Percentiles rank a stretch among this genome's conserved stretches.
phyloP scores from a whole-genome alignment of 768 basidiomycete species.

The Russula sp. region DNA sequence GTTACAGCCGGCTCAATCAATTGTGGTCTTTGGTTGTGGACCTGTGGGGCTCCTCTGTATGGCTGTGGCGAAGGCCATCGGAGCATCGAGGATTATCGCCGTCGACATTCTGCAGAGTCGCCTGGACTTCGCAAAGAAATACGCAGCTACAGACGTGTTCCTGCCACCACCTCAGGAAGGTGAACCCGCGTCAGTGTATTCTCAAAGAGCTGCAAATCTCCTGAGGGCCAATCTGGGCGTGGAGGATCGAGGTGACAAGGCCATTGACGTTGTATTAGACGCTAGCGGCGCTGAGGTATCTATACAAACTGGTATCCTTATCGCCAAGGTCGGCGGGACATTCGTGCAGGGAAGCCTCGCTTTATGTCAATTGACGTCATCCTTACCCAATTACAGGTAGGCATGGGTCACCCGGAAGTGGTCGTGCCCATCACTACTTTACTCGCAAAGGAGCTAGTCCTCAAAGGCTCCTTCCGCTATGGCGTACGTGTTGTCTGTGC shows the following conservation, averaged over 20 bases:
- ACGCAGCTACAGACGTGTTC: constrained; percentile 78
- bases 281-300: constrained; percentile 92
- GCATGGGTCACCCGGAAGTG: constrained; percentile 80
- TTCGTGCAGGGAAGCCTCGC: constrained; percentile 55
- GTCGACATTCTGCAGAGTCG: constrained; percentile 75
- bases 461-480: constrained; percentile 93
- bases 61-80: constrained; percentile 94
- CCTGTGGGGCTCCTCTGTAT: constrained; percentile 88
- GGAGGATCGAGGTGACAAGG: constrained; percentile 62
- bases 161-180: constrained; percentile 59
- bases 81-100: constrained; percentile 79
- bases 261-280: constrained; percentile 86
- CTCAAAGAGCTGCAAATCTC: constrained; percentile 61
- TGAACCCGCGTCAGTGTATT: constrained; percentile 69
- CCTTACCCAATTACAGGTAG: constrained; percentile 57
- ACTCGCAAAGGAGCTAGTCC: constrained; percentile 71
- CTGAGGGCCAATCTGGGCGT: constrained; percentile 67
- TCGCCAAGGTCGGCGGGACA: constrained; percentile 74
- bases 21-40: constrained; percentile 86
- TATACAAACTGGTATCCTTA: constrained; percentile 78
- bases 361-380: background rate
- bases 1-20: constrained; percentile 68
- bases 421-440: constrained; percentile 67
- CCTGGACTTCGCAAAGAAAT: constrained; percentile 80
- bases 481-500: constrained; percentile 46